A percentile compares a stretch with the other conserved stretches of the same genome.
These are phyloP conservation scores for Fomitiporia mediterranea DNA, from an alignment of 1,284 basidiomycete genomes.

Conservation along the genomic window DNA sequence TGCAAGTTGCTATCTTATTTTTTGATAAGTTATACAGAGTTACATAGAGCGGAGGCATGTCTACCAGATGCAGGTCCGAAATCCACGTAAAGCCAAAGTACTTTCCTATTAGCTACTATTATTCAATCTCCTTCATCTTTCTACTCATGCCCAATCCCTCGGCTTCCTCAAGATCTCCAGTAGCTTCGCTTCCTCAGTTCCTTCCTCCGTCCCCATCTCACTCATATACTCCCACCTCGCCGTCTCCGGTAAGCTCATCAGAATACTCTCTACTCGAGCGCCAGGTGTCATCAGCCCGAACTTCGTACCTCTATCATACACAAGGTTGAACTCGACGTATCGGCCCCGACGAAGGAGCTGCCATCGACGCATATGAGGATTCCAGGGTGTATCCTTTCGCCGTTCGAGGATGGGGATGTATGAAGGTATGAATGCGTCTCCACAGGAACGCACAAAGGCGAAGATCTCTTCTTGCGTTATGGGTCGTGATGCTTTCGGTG, in stretches of 20 bases:
- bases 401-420: slow-evolving; percentile 80
- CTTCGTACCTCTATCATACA: slow-evolving; percentile 83
- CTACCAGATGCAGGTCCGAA: no score
- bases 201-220: slow-evolving; percentile 65
- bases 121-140: no score
- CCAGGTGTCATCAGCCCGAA: slow-evolving; percentile 91
- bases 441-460: slow-evolving; percentile 64
- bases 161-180: slow-evolving; percentile 67
- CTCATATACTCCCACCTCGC: slow-evolving; percentile 94
- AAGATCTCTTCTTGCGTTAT: slow-evolving; percentile 67
- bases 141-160: slow-evolving; percentile 63
- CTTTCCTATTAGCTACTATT: not conserved
- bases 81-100: no score
- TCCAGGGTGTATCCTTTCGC: slow-evolving; percentile 52
- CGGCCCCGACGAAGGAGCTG: slow-evolving; percentile 85
- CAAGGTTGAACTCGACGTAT: slow-evolving; percentile 94
- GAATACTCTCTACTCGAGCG: slow-evolving; percentile 87
- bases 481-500: slow-evolving; percentile 42
- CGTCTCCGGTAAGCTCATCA: slow-evolving; percentile 89
- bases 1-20: no score
- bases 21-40: no score
- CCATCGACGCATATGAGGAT: slow-evolving; percentile 75
- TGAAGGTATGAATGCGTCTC: slow-evolving; percentile 80
- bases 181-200: slow-evolving; percentile 69
- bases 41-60: no score